Evolutionary conservation across 352 stramenopile genomes (phyloP).

Genomic region (Pythium guiyangense): DNA sequence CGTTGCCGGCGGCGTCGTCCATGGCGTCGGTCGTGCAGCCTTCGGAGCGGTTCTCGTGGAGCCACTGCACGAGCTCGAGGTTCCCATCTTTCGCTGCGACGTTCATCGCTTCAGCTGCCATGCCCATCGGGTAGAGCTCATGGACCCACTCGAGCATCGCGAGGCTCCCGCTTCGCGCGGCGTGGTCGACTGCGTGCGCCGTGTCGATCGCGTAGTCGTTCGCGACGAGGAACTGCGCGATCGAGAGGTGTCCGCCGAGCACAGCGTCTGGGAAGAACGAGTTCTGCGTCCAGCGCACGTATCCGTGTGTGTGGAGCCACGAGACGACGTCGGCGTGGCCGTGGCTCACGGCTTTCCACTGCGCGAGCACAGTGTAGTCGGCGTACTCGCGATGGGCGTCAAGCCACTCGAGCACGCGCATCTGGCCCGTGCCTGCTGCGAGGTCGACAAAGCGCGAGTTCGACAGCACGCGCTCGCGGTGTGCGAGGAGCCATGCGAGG

Average conservation of each 20-base stretch:
- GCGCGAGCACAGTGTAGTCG: slow-evolving; percentile 6
- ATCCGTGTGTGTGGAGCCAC: slow-evolving; percentile 7
- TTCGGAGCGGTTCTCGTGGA: slow-evolving; percentile 17
- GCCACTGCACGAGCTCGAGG: slow-evolving; percentile 13
- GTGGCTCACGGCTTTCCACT: slow-evolving; percentile 12
- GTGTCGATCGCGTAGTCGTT: slow-evolving; percentile 13
- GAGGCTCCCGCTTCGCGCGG: slow-evolving; percentile 10
- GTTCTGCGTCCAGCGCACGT: slow-evolving; percentile 7
- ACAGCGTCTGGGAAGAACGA: slow-evolving; percentile 11
- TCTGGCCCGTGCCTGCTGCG: slow-evolving; percentile 6
- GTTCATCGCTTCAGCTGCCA: slow-evolving; percentile 15
- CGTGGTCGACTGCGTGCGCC: slow-evolving; percentile 7
- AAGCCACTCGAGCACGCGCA: slow-evolving; percentile 16
- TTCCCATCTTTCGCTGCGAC: slow-evolving; percentile 12
- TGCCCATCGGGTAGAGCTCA: slow-evolving; percentile 7
- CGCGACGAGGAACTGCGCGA: slow-evolving; percentile 12
- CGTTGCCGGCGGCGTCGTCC: slow-evolving; percentile 20
- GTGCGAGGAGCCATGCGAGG: slow-evolving; percentile 8
- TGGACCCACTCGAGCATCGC: slow-evolving; percentile 16
- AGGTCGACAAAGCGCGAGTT: slow-evolving; percentile 13
- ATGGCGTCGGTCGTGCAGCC: slow-evolving; percentile 21
- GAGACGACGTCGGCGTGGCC: slow-evolving; percentile 6
- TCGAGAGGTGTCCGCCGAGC: slow-evolving; percentile 8
- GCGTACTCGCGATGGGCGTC: slow-evolving; percentile 5
- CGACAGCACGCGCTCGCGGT: slow-evolving; percentile 4